These are phyloP conservation scores for Clonostachys chloroleuca DNA, from an alignment of 2,329 filamentous ascomycete genomes.

Conservation along the genomic window DNA sequence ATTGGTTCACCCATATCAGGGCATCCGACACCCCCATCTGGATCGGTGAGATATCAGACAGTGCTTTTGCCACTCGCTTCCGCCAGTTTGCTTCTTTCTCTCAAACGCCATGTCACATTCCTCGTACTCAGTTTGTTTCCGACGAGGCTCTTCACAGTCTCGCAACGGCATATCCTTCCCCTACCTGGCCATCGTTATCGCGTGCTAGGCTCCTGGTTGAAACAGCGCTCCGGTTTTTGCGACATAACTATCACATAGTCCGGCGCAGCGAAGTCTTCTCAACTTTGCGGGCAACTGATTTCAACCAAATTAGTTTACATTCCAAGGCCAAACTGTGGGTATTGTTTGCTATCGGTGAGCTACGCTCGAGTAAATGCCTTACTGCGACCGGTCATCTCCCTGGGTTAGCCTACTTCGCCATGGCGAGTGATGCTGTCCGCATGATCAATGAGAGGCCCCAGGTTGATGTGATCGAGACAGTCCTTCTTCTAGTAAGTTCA, in stretches of 20 bases:
- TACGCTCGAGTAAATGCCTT: constrained; percentile 31
- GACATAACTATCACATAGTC: constrained; percentile 33
- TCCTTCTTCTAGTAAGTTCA: constrained; percentile 32
- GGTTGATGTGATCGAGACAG: constrained; percentile 35
- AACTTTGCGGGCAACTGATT: constrained; percentile 26
- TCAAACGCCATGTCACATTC: constrained; percentile 21
- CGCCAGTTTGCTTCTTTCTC: constrained; percentile 22
- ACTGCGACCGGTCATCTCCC: constrained; percentile 28
- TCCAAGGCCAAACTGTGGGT: constrained; percentile 34
- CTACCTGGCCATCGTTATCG: constrained; percentile 6
- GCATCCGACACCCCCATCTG: constrained; percentile 24
- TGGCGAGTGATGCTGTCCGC: constrained; percentile 28
- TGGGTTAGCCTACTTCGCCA: constrained; percentile 34
- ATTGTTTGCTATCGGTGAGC: constrained; percentile 38
- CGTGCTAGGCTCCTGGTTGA: constrained; percentile 18
- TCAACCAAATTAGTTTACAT: constrained; percentile 21
- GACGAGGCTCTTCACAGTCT: constrained; percentile 16
- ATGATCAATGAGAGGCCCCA: constrained; percentile 34
- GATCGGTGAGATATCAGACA: constrained; percentile 27
- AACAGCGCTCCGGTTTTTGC: constrained; percentile 30
- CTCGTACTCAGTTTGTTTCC: constrained; percentile 21
- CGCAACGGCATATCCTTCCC: constrained; percentile 16
- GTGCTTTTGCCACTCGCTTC: constrained; percentile 27
- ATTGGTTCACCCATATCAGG: constrained; percentile 27
- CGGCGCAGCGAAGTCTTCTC: constrained; percentile 28